These are phyloP conservation scores for Fimicolochytrium jonesii DNA, from an alignment of 192 early-diverging fungal genomes.

Conservation along the genomic window DNA sequence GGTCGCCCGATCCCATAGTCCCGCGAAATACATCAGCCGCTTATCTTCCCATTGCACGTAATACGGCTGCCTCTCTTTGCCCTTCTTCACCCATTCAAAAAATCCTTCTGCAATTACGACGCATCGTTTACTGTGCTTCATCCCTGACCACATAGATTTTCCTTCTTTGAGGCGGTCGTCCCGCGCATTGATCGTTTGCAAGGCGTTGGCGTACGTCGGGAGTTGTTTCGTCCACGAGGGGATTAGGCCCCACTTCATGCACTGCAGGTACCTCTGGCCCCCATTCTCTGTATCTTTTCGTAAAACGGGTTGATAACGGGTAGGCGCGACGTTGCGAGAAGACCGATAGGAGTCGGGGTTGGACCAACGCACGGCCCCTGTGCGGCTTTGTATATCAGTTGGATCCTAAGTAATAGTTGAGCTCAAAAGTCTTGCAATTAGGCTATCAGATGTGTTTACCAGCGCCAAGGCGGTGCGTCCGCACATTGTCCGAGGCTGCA, in stretches of 20 bases:
- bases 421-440: too few relatives aligned
- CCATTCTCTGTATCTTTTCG: background rate
- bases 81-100: conserved; percentile 40
- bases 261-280: background rate
- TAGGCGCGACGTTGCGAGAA: conserved; percentile 23
- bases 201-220: conserved; percentile 8
- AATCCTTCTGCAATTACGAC: conserved; percentile 41
- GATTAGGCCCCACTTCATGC: conserved; percentile 31
- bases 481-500: too few relatives aligned
- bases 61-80: conserved; percentile 20
- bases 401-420: conserved; percentile 3
- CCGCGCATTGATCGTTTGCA: conserved; percentile 42
- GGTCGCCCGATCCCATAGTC: conserved; percentile 58
- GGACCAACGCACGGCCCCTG: conserved; percentile 4
- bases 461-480: background rate
- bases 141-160: conserved; percentile 27
- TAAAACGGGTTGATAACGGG: conserved; percentile 17
- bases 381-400: background rate
- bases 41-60: conserved; percentile 20
- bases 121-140: conserved; percentile 38
- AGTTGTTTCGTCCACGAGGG: conserved; percentile 21
- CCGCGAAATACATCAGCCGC: conserved; percentile 33
- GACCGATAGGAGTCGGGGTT: conserved; percentile 8
- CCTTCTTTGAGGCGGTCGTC: conserved; percentile 29
- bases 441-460: too few relatives aligned